Conservation (phyloP, 495 filamentous ascomycete genomes). For the Aspergillus biplanus region DNA sequence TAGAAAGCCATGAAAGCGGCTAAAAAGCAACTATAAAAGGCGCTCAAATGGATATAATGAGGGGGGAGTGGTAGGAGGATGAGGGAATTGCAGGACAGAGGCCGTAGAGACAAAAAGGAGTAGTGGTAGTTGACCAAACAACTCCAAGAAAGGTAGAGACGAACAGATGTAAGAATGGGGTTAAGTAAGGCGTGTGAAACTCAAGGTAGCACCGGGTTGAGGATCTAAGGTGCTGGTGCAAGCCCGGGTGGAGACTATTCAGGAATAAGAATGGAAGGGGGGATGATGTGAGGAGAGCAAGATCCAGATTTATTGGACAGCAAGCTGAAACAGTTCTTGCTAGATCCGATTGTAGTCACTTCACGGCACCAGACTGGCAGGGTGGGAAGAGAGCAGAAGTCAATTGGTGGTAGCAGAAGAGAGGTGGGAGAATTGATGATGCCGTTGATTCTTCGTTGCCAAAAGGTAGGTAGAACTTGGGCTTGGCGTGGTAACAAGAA, state of each 20-base stretch:
- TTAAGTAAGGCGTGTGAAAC: conserved; percentile 22
- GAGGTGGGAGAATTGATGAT: conserved; percentile 3
- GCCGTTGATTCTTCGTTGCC: not conserved
- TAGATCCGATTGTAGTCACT: not conserved
- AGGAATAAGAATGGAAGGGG: conserved; percentile 1
- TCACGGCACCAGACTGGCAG: conserved; percentile 4
- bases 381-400: conserved; percentile 14
- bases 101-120: not conserved
- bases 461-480: conserved; percentile 10
- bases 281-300: conserved; percentile 9
- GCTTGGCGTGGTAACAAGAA: conserved; percentile 21
- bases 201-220: conserved; percentile 26
- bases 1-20: conserved; percentile 15
- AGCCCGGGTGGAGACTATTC: conserved; percentile 19
- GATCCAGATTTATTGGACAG: not conserved
- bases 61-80: conserved; percentile 1
- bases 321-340: conserved; percentile 12
- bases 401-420: conserved; percentile 7
- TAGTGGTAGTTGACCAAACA: not conserved
- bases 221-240: conserved; percentile 12
- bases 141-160: no score
- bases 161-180: conserved; percentile 9
- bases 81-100: not conserved
- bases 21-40: conserved; percentile 15
- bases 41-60: conserved; percentile 1